Base-by-base conservation (phyloP, 371 early-diverging fungal genomes). In the Mucor velutinosus region DNA sequence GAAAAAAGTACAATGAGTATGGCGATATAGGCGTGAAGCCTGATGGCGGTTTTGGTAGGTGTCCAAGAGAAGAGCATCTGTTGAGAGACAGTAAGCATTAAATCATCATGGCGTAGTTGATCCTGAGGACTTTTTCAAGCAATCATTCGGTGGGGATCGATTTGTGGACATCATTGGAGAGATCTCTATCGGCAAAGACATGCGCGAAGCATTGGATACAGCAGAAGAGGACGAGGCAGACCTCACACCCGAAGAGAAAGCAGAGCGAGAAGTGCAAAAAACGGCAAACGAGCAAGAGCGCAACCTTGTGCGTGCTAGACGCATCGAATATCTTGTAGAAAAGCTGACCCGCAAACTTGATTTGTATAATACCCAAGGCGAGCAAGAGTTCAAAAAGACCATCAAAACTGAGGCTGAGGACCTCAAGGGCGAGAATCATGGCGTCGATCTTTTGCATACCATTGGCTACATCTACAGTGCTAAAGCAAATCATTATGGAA, bases 151-250 rank as follows among this genome's bases (percentile, higher is more conserved):
- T 59, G 97, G 97, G 30, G 97, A 96, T 73, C 89, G 91, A 47
- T 98, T 98, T 81, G 90, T 89, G 10, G 93, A 94, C 76, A 90
- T 97, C 70, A 96, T 98, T 80, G 99, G 99, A 37, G 98, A 97
- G 71, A 93, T 98, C 39, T 94, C 93, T 15, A 94, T 98, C 59
- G 95, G 95, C 29, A 83, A 87, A 43, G 96, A 97, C 64, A 93
- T 98, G 83, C 86, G 87, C 43, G 92, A 93, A 56, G 94, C 93
- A 23, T 74, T 94, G 69, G 87, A 84, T 60, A 85, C 80, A 15
- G 87, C 85, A 27, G 84, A 84, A 23, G 90, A 90, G 56, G 83
- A 78, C 19, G 74, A 67, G 7, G 69, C 77, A 7, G 53, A 73
- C 6, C 43, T 85, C 49, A 72, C 85, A 17, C 82, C 83, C 4